Evolutionary conservation across 257 asterid genomes (phyloP), one percentile per base, ranked within the genome.

Genomic region (Anisodus tanguticus): DNA sequence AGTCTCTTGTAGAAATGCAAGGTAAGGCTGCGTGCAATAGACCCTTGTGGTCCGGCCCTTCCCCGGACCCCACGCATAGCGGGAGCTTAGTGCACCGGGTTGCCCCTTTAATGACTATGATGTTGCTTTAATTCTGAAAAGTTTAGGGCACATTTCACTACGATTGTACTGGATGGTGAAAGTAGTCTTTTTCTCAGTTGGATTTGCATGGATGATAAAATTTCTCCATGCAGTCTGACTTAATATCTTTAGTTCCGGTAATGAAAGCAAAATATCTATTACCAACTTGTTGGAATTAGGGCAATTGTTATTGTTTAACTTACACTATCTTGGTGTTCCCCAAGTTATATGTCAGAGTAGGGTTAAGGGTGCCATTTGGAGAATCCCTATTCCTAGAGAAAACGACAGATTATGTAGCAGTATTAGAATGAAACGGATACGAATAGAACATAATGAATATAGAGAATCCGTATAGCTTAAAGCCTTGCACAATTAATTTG

Each of bases 181-280:
- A 53, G 82, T 51, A 49, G 81, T 74, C 81, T 49, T 11, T 51
- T 11, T 51, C 64, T 26, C 64, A 26, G 82, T 77, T 77, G 64
- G 64, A 53, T 77, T 77, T 77, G 49, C 82, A 13, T 31, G 82
- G 64, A 77, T 53, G 47, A 26, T 26, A 53, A 26, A 3, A 26
- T 31, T 22, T 7, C 26, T 53, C 37, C 64, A 53, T 35, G 43
- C 47, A 53, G 64, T 22, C 26, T 8, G 26, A 26, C 47, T 15
- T 77, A 13, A 53, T 53, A 77, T 77, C 31, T 53, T 26, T 77
- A 3, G 41, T 53, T 77, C 13, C n/a, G 6, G 81, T 26, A 26
- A 26, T 13, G 9, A 53, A 53, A 77, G 82, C 49, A 53, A 77
- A 53, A 15, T 47, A 77, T 12, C n/a, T 8, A 9, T 51, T 76